phyloP scores from a whole-genome alignment of 805 yeast genomes.

The Starmerella cellae region DNA sequence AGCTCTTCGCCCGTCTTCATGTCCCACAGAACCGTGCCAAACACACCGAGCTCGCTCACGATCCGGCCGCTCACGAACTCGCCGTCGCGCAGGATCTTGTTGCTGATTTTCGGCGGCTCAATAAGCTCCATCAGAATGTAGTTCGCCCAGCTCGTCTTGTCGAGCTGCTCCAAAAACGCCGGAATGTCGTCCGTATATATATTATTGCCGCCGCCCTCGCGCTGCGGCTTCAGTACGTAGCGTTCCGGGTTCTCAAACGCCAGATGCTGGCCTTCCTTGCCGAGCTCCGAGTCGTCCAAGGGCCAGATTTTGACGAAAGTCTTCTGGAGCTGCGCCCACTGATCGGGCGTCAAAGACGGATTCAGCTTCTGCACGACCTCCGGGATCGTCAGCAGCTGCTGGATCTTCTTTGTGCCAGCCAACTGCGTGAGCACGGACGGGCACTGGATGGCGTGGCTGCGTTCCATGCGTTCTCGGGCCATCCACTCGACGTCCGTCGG shows the following conservation, averaged over 20 bases:
- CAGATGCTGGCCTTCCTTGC: slow-evolving; percentile 46
- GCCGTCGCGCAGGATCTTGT: slow-evolving; percentile 58
- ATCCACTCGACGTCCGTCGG: slow-evolving; percentile 57
- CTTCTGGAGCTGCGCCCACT: slow-evolving; percentile 27
- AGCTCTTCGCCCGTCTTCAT: slow-evolving; percentile 43
- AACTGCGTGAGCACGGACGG: slow-evolving; percentile 83
- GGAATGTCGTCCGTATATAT: slow-evolving; percentile 82
- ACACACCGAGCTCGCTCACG: slow-evolving; percentile 81
- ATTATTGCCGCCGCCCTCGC: slow-evolving; percentile 98
- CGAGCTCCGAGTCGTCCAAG: slow-evolving; percentile 55
- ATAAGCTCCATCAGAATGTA: slow-evolving; percentile 91
- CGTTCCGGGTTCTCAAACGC: slow-evolving; percentile 56
- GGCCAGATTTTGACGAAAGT: slow-evolving; percentile 87
- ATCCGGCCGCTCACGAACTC: slow-evolving; percentile 56
- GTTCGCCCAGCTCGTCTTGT: slow-evolving; percentile 70
- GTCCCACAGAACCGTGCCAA: slow-evolving; percentile 71
- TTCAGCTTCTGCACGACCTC: slow-evolving; percentile 38
- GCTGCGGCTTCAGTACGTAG: slow-evolving; percentile 87
- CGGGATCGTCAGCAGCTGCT: slow-evolving; percentile 64
- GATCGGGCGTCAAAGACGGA: slow-evolving; percentile 23
- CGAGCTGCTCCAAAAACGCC: slow-evolving; percentile 43
- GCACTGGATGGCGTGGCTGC: slow-evolving; percentile 71
- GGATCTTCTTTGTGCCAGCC: slow-evolving; percentile 87
- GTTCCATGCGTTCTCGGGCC: slow-evolving; percentile 59
- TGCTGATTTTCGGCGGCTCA: slow-evolving; percentile 54